phyloP scores from a whole-genome alignment of 306 rosid genomes.

The Gastrolobium villosum region DNA sequence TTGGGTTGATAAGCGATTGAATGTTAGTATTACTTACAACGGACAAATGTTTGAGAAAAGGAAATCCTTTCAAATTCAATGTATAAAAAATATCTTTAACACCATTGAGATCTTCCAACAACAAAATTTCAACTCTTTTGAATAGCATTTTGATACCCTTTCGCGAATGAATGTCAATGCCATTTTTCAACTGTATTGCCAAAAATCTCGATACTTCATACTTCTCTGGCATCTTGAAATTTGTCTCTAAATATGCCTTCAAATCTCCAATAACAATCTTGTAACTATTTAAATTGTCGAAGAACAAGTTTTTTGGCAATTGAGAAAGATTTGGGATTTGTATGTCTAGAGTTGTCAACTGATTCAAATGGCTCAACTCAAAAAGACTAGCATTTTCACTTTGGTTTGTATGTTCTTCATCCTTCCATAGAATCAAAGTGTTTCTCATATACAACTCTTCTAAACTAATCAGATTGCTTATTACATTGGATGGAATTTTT shows the following conservation, averaged over 20 bases:
- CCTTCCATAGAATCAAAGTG: slow-evolving; percentile 49
- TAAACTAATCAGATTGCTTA: slow-evolving; percentile 49
- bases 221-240: slow-evolving; percentile 42
- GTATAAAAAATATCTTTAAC: slow-evolving; percentile 20
- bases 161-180: slow-evolving; percentile 38
- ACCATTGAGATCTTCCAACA: slow-evolving; percentile 40
- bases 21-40: slow-evolving; percentile 28
- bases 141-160: slow-evolving; percentile 50
- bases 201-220: slow-evolving; percentile 38
- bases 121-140: slow-evolving; percentile 47
- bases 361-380: slow-evolving; percentile 49
- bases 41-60: slow-evolving; percentile 45
- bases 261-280: slow-evolving; percentile 55
- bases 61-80: slow-evolving; percentile 48
- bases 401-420: background rate
- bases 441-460: slow-evolving; percentile 58
- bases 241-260: background rate
- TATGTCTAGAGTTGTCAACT: slow-evolving; percentile 44
- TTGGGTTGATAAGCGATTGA: slow-evolving; percentile 38
- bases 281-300: slow-evolving; percentile 37
- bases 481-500: slow-evolving; percentile 44
- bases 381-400: slow-evolving; percentile 36
- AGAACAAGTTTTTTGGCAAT: slow-evolving; percentile 45
- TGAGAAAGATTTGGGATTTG: slow-evolving; percentile 24
- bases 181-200: slow-evolving; percentile 40